Percentiles rank a stretch among this genome's conserved stretches.
Evolutionary conservation across 2,329 filamentous ascomycete species (phyloP).

Genomic region (Penicillium capsulatum): DNA sequence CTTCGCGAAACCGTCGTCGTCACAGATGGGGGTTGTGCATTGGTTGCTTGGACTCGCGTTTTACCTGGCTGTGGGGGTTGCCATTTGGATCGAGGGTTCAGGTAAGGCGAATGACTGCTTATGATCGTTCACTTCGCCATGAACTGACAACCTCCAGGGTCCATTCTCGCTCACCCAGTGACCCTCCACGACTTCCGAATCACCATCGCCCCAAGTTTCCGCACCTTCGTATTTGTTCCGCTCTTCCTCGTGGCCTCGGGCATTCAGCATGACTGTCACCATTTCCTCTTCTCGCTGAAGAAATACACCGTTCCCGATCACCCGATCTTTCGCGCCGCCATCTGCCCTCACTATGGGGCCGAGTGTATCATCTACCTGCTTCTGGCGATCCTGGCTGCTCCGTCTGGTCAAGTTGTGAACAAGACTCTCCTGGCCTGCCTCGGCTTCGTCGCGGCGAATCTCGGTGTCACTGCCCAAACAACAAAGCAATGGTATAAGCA

Average conservation of each 20-base stretch:
- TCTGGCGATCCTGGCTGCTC: conserved; percentile 71
- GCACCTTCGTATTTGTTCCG: conserved; percentile 54
- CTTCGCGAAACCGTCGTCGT: conserved; percentile 63
- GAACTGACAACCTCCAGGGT: not conserved
- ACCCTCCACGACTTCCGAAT: conserved; percentile 36
- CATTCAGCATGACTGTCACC: conserved; percentile 71
- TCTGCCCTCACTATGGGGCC: conserved; percentile 88
- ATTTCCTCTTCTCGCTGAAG: conserved; percentile 63
- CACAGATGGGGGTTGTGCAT: conserved; percentile 80
- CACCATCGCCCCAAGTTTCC: conserved; percentile 43
- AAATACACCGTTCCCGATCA: conserved; percentile 79
- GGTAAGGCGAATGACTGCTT: conserved; percentile 36
- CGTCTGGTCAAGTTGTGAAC: conserved; percentile 62
- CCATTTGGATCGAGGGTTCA: conserved; percentile 80
- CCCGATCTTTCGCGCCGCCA: conserved; percentile 64
- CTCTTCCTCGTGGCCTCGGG: conserved; percentile 66
- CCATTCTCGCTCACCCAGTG: conserved; percentile 10
- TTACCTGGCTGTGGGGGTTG: conserved; percentile 68
- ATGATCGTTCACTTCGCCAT: conserved; percentile 19
- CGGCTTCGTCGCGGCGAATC: conserved; percentile 71
- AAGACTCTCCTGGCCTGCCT: conserved; percentile 66
- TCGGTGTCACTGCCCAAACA: conserved; percentile 73
- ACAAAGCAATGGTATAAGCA: conserved; percentile 74
- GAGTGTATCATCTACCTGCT: conserved; percentile 80
- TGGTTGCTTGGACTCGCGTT: conserved; percentile 75